These are phyloP conservation scores for Boletus barrowsii DNA, from an alignment of 768 basidiomycete genomes.

Conservation along the genomic window DNA sequence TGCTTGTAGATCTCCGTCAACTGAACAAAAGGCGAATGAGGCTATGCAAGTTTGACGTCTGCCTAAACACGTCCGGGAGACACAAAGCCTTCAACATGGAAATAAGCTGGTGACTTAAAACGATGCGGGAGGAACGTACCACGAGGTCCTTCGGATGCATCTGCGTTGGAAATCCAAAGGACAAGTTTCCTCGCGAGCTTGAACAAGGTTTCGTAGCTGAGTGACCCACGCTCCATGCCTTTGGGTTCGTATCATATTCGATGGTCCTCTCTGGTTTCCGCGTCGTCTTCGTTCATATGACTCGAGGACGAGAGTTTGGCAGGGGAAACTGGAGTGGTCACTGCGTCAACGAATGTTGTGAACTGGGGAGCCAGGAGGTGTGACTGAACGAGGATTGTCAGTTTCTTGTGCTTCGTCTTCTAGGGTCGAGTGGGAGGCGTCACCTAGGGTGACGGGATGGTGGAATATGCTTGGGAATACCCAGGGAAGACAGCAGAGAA, in stretches of 20 bases:
- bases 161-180: background rate
- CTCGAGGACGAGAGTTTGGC: background rate
- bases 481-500: background rate
- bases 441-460: background rate
- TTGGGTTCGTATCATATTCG: background rate
- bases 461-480: background rate
- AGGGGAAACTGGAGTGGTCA: background rate
- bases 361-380: background rate
- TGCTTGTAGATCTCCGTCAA: no score
- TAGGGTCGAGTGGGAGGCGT: background rate
- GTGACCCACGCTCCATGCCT: no score
- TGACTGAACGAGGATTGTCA: background rate
- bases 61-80: background rate
- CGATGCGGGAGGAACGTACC: background rate
- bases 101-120: background rate
- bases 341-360: background rate
- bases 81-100: background rate
- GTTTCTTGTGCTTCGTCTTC: background rate
- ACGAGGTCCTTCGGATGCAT: constrained; percentile 1
- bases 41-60: background rate
- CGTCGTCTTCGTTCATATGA: background rate
- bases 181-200: background rate
- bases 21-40: background rate
- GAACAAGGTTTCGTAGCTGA: no score
- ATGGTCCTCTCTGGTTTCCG: background rate